Evolutionary conservation across 768 basidiomycete genomes (phyloP).

Genomic region (Collybia nuda): DNA sequence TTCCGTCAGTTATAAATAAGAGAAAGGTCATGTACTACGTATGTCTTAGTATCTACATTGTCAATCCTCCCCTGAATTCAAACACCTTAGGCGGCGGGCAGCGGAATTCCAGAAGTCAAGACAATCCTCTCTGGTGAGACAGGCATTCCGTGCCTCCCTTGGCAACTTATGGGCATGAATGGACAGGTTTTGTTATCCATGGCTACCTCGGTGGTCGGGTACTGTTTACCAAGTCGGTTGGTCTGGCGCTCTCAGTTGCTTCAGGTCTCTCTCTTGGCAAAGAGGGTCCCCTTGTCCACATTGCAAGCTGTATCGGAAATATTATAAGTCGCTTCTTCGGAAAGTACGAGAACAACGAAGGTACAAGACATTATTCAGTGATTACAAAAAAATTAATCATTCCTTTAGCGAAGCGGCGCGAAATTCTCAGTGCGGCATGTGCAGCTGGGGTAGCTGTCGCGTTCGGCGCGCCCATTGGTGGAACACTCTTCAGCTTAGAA

Average conservation of each 20-base stretch:
- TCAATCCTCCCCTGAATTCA: slow-evolving; percentile 1
- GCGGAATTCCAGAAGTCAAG: slow-evolving; percentile 97
- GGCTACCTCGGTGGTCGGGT: slow-evolving; percentile 93
- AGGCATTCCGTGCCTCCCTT: background rate
- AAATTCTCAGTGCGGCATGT: slow-evolving; percentile 93
- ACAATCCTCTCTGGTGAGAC: slow-evolving; percentile 79
- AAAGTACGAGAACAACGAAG: slow-evolving; percentile 97
- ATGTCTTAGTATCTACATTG: slow-evolving; percentile 24
- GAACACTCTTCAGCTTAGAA: slow-evolving; percentile 89
- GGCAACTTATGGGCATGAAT: background rate
- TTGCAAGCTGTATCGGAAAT: slow-evolving; percentile 90
- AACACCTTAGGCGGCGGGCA: slow-evolving; percentile 75
- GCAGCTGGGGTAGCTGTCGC: slow-evolving; percentile 98
- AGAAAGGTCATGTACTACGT: slow-evolving; percentile 86
- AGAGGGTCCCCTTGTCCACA: slow-evolving; percentile 79
- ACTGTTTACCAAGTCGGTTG: slow-evolving; percentile 87
- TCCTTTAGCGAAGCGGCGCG: slow-evolving; percentile 79
- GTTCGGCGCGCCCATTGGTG: slow-evolving; percentile 95
- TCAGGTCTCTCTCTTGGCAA: slow-evolving; percentile 87
- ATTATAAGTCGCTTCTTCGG: slow-evolving; percentile 81
- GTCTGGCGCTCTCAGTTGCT: slow-evolving; percentile 87
- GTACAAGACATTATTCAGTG: slow-evolving; percentile 30
- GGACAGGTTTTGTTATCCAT: slow-evolving; percentile 88
- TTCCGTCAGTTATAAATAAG: slow-evolving; percentile 29
- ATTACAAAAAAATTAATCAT: background rate